Base-by-base conservation (phyloP, 345 rosid genomes). In the Gossypium thurberi region DNA sequence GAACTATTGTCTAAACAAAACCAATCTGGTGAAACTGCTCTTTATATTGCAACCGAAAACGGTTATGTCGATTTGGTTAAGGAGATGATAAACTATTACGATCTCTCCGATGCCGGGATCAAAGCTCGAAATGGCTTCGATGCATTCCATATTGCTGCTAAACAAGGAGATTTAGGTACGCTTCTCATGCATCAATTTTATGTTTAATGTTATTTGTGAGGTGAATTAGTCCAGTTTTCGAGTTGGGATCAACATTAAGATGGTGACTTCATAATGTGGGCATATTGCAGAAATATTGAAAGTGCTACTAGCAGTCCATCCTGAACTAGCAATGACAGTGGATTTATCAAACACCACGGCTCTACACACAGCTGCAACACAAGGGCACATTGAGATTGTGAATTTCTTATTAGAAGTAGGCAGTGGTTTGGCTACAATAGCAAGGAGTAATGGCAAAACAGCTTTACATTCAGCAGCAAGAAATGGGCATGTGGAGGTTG, bases 61-160 rank as follows among this genome's bases (percentile, higher is more conserved):
- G 96, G 99, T 37, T 79, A 88, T 63, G 88, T 85, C 23, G 91
- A 89, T 74, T 74, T 92, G 63, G 90, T 92, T 12, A 84, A 88
- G 67, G 94, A 86, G 85, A 86, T 95, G 96, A 90, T 95, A 43
- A 82, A 82, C 8, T 83, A 85, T 78, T 92, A 87, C 71, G 94
- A 92, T 82, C 91, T 95, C 56, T 76, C 81, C 18, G 81, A 82
- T 43, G 97, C 97, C 59, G 88, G 90, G 21, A 92, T 89, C 86
- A 95, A 86, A 83, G 98, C 98, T 9, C 83, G 91, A 70, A 95
- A 95, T 25, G 99, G 99, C 0, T 95, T 90, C 42, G 99, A 95
- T 77, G 98, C 99, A 21, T 87, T 95, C 70, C 98, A 92, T 80
- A 88, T 92, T 78, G 98, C 98, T 77, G 97, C 98, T 12, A 95